phyloP scores from a whole-genome alignment of 2,329 filamentous ascomycete genomes.

The Claviceps spartinae region DNA sequence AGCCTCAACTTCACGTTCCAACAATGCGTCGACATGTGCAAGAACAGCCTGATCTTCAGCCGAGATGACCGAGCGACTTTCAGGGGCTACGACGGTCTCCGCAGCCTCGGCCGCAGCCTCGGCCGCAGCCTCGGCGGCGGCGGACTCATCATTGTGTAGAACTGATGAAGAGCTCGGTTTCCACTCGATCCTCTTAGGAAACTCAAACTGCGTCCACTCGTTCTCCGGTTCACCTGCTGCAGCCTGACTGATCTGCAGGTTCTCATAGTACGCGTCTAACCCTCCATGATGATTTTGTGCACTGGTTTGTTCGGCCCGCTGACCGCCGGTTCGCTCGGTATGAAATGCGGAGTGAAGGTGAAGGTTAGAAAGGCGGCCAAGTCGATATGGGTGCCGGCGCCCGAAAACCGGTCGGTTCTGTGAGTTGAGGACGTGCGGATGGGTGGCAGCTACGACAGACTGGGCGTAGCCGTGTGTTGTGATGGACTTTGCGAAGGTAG shows the following conservation, averaged over 20 bases:
- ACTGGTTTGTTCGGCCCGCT: constrained; percentile 41
- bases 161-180: constrained; percentile 48
- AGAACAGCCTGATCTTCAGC: constrained; percentile 45
- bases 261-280: constrained; percentile 83
- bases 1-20: constrained; percentile 62
- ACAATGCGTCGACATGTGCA: constrained; percentile 73
- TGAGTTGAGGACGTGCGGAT: constrained; percentile 62
- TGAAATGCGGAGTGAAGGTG: constrained; percentile 71
- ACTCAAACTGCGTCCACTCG: constrained; percentile 87
- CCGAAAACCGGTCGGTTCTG: constrained; percentile 53
- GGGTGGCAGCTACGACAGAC: constrained; percentile 88
- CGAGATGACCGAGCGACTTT: constrained; percentile 24
- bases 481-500: constrained; percentile 72
- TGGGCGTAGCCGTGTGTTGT: constrained; percentile 97
- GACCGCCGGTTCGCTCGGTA: constrained; percentile 35
- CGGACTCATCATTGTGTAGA: constrained; percentile 45
- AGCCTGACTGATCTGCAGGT: constrained; percentile 66
- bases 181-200: constrained; percentile 81
- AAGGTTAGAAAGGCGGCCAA: constrained; percentile 39
- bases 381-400: constrained; percentile 40
- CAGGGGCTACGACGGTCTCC: constrained; percentile 22
- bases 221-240: constrained; percentile 46
- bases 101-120: constrained; percentile 17
- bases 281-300: constrained; percentile 45
- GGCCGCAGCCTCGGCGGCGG: constrained; percentile 17